These are phyloP conservation scores for Syncephalis plumigaleata DNA, from an alignment of 371 early-diverging fungal species.

Conservation along the genomic window DNA sequence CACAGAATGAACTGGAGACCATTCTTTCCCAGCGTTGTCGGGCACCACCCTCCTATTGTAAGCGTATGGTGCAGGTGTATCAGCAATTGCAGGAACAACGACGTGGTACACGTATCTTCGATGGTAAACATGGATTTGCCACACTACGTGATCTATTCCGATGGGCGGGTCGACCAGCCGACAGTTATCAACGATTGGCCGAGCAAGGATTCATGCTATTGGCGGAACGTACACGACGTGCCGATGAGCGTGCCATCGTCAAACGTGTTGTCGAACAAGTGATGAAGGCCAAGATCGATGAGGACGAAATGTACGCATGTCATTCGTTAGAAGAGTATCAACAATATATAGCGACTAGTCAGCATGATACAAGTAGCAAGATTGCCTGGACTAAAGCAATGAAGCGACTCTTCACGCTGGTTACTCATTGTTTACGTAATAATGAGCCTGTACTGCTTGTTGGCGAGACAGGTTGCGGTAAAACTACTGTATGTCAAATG, in stretches of 20 bases:
- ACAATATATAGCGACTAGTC: constrained; percentile 9
- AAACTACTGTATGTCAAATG: constrained; percentile 96
- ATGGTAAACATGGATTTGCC: constrained; percentile 82
- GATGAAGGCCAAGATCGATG: constrained; percentile 51
- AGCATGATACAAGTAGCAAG: constrained; percentile 18
- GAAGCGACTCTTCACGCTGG: constrained; percentile 80
- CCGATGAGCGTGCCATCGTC: constrained; percentile 71
- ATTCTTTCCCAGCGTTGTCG: constrained; percentile 71
- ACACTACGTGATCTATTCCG: constrained; percentile 98
- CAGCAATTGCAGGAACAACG: constrained; percentile 63
- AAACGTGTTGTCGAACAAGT: constrained; percentile 68
- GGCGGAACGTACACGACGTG: constrained; percentile 79
- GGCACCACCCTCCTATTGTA: constrained; percentile 83
- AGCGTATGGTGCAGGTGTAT: constrained; percentile 78
- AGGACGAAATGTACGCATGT: constrained; percentile 44
- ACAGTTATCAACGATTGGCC: constrained; percentile 63
- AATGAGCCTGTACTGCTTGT: constrained; percentile 95
- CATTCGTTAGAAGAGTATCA: constrained; percentile 30
- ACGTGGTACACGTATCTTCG: constrained; percentile 75
- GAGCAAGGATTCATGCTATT: constrained; percentile 92
- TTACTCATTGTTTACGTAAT: constrained; percentile 61
- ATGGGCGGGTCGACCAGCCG: constrained; percentile 85
- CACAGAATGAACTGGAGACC: constrained; percentile 71
- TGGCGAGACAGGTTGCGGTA: constrained; percentile 99
- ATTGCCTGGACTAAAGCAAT: constrained; percentile 93